Percentiles rank a stretch among this genome's conserved stretches.
Conservation (phyloP, 495 filamentous ascomycete genomes). For the Podospora appendiculata region DNA sequence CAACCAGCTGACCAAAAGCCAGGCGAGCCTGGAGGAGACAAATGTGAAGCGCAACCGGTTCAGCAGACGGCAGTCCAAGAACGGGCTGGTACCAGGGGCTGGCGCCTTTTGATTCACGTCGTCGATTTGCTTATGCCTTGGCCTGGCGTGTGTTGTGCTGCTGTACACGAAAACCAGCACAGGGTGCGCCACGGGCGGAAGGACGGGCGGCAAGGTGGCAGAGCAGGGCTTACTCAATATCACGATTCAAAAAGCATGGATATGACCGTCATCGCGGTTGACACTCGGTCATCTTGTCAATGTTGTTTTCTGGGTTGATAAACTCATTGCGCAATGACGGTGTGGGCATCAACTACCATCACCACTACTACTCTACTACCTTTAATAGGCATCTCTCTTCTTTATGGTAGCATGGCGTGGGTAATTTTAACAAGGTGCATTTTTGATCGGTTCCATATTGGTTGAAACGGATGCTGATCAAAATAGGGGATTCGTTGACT, state of each 20-base stretch:
- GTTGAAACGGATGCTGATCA: too few relatives aligned
- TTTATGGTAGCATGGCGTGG: not conserved
- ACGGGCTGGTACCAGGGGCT: slow-evolving; percentile 60
- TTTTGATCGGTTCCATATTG: not conserved
- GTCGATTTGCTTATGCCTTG: not conserved
- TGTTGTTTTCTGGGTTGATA: too few relatives aligned
- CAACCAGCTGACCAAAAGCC: slow-evolving; percentile 45
- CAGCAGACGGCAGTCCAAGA: slow-evolving; percentile 84
- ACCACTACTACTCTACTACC: not conserved
- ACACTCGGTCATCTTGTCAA: too few relatives aligned
- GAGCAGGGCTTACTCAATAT: too few relatives aligned
- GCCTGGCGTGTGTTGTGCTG: not conserved
- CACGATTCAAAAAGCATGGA: too few relatives aligned
- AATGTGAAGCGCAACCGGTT: slow-evolving; percentile 64
- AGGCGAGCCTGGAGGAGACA: slow-evolving; percentile 49
- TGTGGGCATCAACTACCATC: not conserved
- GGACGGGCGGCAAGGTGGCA: too few relatives aligned
- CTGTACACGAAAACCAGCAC: not conserved
- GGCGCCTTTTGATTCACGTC: too few relatives aligned
- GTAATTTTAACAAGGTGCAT: not conserved
- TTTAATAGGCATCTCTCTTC: not conserved
- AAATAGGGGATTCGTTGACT: too few relatives aligned
- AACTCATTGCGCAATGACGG: too few relatives aligned
- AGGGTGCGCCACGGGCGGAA: too few relatives aligned
- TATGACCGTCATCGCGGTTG: too few relatives aligned